phyloP scores from a whole-genome alignment of 192 early-diverging fungal genomes.

The Coemansia sp. region DNA sequence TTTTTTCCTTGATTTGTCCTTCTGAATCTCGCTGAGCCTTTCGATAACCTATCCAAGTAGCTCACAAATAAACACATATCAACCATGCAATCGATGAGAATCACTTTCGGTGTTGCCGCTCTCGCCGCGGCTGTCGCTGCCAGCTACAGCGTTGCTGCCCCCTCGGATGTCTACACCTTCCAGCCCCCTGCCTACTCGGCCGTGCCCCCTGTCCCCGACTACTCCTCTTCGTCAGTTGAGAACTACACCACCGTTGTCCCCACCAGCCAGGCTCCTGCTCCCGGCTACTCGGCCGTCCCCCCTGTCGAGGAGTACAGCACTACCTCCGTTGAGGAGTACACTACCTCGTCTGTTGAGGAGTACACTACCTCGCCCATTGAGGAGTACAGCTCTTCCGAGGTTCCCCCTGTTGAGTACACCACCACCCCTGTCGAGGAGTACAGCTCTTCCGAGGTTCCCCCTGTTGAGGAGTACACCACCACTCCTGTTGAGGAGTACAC shows the following conservation, averaged over 20 bases:
- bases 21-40: not conserved
- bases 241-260: not conserved
- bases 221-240: constrained; percentile 1
- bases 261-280: not conserved
- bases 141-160: constrained; percentile 13
- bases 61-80: constrained; percentile 7
- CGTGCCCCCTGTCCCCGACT: not conserved
- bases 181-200: constrained; percentile 9
- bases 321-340: constrained; percentile 5
- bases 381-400: constrained; percentile 1
- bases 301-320: constrained; percentile 11
- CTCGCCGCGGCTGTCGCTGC: constrained; percentile 38
- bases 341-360: not conserved
- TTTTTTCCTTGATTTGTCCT: not conserved
- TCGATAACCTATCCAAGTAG: not conserved
- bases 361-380: not conserved
- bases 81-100: constrained; percentile 40
- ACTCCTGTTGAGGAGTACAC: no score
- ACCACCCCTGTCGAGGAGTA: constrained; percentile 5
- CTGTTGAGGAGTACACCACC: not conserved
- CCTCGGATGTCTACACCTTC: constrained; percentile 28
- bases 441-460: constrained; percentile 8
- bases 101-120: constrained; percentile 42
- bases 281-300: constrained; percentile 13
- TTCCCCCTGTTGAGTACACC: constrained; percentile 14